A percentile compares a stretch with the other conserved stretches of the same genome.
Conservation (phyloP, 768 basidiomycete species). For the Russula olivacea region DNA sequence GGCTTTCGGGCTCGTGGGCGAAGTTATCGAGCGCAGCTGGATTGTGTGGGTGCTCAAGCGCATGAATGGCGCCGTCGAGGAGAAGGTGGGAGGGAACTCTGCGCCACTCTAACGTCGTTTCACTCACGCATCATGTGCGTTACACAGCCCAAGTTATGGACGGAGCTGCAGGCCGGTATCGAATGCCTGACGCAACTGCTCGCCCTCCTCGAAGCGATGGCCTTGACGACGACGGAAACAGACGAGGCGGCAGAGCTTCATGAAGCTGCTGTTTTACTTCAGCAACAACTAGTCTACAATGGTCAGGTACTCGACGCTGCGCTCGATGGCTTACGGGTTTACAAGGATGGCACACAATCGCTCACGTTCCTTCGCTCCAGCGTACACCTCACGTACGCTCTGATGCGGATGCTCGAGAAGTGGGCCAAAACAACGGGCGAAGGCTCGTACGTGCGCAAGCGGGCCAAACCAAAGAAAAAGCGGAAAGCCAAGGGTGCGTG, state of each 20-base stretch:
- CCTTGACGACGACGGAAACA: slow-evolving; percentile 44
- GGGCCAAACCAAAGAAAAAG: slow-evolving; percentile 52
- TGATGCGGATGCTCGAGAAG: slow-evolving; percentile 86
- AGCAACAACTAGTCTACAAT: slow-evolving; percentile 91
- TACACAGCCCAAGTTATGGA: slow-evolving; percentile 84
- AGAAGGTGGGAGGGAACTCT: slow-evolving; percentile 56
- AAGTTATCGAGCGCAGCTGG: slow-evolving; percentile 81
- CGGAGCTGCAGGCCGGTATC: slow-evolving; percentile 88
- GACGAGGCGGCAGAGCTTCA: slow-evolving; percentile 34
- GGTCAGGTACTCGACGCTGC: slow-evolving; percentile 90
- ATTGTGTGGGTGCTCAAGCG: slow-evolving; percentile 87
- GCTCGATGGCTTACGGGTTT: slow-evolving; percentile 66
- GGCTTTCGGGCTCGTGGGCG: slow-evolving; percentile 70
- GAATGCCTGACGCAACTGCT: slow-evolving; percentile 92
- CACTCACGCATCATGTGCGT: not conserved
- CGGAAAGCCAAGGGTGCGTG: slow-evolving; percentile 30
- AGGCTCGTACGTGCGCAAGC: slow-evolving; percentile 64
- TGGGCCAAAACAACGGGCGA: slow-evolving; percentile 68
- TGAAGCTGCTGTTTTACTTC: slow-evolving; percentile 76
- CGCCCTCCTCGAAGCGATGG: slow-evolving; percentile 82
- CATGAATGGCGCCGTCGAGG: slow-evolving; percentile 85
- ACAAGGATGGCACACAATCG: slow-evolving; percentile 74
- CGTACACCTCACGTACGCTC: slow-evolving; percentile 73
- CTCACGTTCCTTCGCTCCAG: slow-evolving; percentile 83
- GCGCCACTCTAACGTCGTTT: not conserved